Base-by-base conservation (phyloP, 2,329 filamentous ascomycete genomes). In the Myriosclerotinia curreyana region DNA sequence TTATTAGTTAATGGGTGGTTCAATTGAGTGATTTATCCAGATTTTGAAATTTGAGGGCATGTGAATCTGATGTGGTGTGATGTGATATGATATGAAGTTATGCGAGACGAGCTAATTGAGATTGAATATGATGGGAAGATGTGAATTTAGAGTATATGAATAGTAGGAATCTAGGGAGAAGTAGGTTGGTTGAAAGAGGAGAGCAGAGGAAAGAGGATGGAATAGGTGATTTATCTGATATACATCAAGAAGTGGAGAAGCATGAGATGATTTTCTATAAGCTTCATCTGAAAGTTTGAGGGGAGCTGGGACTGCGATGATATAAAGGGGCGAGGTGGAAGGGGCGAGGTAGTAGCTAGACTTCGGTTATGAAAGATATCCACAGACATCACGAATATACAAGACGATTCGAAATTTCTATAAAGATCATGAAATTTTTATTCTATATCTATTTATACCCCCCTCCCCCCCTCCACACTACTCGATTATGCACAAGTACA, bases 361-460 rank as follows among this genome's bases (percentile, higher is more conserved):
- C n/a, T n/a, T n/a, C n/a, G n/a, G 14, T 25, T 12, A 0, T 25
- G 42, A 25, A 25, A 38, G 20, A 22, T 36, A 14, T 12, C 15
- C 2, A 58, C 12, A 28, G 15, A 48, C 12, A 48, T 25, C 14
- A 22, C 1, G 25, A 36, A 0, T 14, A 58, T 7, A 48, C 8
- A 8, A 58, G 8, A 25, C n/a, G 25, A 36, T 44, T 4, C 31
- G 0, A 4, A 25, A 12, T 48, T 20, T 22, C 14, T 58, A 58
- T 20, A 36, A 58, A 46, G 42, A 8, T 36, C 55, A 58, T 36
- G 55, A 58, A 36, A 2, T 11, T 36, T 25, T 58, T 40, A 58
- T 63, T 63, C 60, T 48, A 63, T 58, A 46, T 63, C 44, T 56
- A 48, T 40, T 48, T 63, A 50, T 56, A 9, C 12, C 28, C 20